Conservation (phyloP, 352 stramenopile genomes). For the Globisporangium recalcitrans region DNA sequence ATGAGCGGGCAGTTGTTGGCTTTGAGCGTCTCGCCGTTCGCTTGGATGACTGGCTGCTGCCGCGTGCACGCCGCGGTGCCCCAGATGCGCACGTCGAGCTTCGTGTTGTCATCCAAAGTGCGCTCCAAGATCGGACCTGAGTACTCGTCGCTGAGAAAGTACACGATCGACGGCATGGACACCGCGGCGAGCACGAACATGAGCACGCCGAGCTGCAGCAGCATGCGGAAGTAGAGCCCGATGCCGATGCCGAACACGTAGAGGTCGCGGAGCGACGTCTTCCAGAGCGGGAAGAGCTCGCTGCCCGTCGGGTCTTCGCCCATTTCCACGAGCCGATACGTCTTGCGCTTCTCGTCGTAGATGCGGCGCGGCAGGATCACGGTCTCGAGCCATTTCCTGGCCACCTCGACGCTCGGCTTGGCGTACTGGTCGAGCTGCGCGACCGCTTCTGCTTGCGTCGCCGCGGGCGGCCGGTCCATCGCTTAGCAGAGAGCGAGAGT, state of each 20-base stretch:
- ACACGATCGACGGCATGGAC: conserved; percentile 51
- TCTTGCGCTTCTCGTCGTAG: conserved; percentile 29
- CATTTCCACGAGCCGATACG: conserved; percentile 62
- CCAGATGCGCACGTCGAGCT: conserved; percentile 45
- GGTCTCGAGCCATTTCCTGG: conserved; percentile 44
- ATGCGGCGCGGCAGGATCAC: conserved; percentile 56
- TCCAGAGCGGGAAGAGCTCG: conserved; percentile 59
- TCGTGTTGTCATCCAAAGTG: conserved; percentile 23
- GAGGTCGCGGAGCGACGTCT: conserved; percentile 52
- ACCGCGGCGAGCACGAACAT: conserved; percentile 54
- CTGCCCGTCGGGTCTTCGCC: conserved; percentile 45
- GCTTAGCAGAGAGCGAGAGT: neutral
- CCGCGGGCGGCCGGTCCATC: conserved; percentile 13
- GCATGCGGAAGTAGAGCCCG: conserved; percentile 73
- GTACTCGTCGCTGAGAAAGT: conserved; percentile 65
- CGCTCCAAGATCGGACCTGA: conserved; percentile 33
- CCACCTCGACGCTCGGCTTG: conserved; percentile 34
- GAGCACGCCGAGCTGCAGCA: conserved; percentile 47
- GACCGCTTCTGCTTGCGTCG: conserved; percentile 8
- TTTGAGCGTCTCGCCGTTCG: conserved; percentile 10
- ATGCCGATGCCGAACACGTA: conserved; percentile 72
- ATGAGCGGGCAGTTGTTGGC: conserved; percentile 53
- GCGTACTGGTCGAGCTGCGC: conserved; percentile 29
- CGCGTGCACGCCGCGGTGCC: conserved; percentile 58
- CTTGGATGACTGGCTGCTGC: conserved; percentile 15